These are phyloP conservation scores for Calonectria naviculata DNA, from an alignment of 2,329 filamentous ascomycete species.

Conservation along the genomic window DNA sequence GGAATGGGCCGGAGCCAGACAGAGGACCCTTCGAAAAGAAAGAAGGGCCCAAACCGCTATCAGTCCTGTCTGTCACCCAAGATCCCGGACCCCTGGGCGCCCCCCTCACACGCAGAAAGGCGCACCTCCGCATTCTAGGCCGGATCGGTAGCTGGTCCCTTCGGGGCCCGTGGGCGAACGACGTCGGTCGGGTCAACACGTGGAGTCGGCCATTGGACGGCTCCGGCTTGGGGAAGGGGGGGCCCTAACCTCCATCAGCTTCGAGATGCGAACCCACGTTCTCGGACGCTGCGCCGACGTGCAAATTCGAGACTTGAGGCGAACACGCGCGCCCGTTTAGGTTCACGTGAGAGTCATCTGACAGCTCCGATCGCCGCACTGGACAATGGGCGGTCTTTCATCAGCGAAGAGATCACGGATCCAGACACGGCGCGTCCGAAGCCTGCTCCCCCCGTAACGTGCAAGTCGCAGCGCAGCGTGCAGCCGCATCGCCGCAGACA, in stretches of 20 bases:
- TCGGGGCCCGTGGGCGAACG: constrained; percentile 24
- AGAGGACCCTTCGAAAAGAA: not conserved
- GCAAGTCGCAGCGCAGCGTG: not conserved
- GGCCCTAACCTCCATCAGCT: constrained; percentile 4
- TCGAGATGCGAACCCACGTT: not conserved
- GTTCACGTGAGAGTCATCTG: not conserved
- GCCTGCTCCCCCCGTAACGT: not conserved
- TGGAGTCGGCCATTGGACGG: constrained; percentile 38
- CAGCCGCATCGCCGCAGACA: not conserved
- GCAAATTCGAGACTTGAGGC: not conserved
- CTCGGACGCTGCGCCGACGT: not conserved
- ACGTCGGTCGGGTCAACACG: constrained; percentile 29
- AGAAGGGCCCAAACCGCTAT: not conserved
- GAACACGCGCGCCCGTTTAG: not conserved
- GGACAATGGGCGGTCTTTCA: not conserved
- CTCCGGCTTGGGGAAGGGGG: constrained; percentile 10
- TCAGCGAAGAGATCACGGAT: not conserved
- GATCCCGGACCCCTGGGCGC: not conserved
- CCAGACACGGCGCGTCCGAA: not conserved
- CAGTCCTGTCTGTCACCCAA: not conserved
- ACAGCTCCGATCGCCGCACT: not conserved
- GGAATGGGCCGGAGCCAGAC: not conserved
- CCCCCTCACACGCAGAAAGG: not conserved
- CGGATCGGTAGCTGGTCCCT: not conserved
- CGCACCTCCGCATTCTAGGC: constrained; percentile 20